Evolutionary conservation across 306 rosid genomes (phyloP), one percentile per base, ranked within the genome.

Genomic region (Benincasa hispida): DNA sequence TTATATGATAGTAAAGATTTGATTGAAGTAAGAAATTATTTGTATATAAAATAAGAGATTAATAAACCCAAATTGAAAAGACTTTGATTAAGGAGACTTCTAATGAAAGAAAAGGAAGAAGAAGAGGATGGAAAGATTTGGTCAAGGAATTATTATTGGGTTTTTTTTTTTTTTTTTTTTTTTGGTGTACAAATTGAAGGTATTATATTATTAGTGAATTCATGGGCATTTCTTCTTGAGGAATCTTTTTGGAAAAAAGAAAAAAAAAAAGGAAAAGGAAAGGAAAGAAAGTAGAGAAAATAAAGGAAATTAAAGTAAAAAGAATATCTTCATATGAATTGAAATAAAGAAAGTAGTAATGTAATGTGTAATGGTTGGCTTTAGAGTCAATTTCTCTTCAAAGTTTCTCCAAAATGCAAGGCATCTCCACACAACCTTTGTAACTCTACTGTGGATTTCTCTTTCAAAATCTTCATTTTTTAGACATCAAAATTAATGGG

Each of bases 381-480:
- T 69, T 45, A 69, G 37, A 25, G 75, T 45, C 57, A 45, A 70
- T 24, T 69, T 45, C 14, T 48, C 39, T 13, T 45, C 53, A 45
- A 69, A 69, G 75, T 69, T 69, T 69, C 57, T 42, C 75, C 57
- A 69, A 45, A 50, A 61, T 61, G 45, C 35, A 32, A 61, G 69
- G 24, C 42, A 32, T 69, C 75, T 60, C 10, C 28, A 15, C 17
- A 15, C 12, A 6, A 24, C 28, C 8, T 25, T 45, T 27, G 75
- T 13, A 32, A 67, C 41, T 41, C 28, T 22, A 8, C 0, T 13
- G 5, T 68, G 35, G 54, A 12, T 42, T 68, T 22, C 56, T 10
- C 37, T 22, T 6, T 13, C 74, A 32, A 28, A 15, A 9, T 30
- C 34, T 10, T 32, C 6, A 8, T 8, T 30, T 62, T 32, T 7